Percentiles rank a stretch among this genome's conserved stretches.
These are phyloP conservation scores for Lachancea mirantina DNA, from an alignment of 805 yeast species.

Conservation along the genomic window DNA sequence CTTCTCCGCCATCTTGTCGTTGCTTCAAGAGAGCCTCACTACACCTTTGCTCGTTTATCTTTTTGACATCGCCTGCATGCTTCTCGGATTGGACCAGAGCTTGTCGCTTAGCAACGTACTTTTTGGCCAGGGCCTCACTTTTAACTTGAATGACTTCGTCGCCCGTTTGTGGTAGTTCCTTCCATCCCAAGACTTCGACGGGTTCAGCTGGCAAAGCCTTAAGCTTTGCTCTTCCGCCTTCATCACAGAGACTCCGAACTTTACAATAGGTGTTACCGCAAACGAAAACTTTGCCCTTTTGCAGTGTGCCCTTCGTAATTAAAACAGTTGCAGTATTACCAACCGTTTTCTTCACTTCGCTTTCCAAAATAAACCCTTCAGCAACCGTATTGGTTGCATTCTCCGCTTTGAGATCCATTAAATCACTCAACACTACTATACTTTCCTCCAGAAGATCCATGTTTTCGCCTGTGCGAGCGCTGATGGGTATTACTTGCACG, in stretches of 20 bases:
- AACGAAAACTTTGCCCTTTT: slow-evolving; percentile 64
- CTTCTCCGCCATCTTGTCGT: slow-evolving; percentile 45
- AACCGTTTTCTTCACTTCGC: slow-evolving; percentile 70
- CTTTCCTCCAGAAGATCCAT: slow-evolving; percentile 89
- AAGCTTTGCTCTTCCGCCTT: slow-evolving; percentile 54
- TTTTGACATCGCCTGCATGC: slow-evolving; percentile 59
- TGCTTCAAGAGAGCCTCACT: slow-evolving; percentile 44
- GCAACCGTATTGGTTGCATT: slow-evolving; percentile 35
- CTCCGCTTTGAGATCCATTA: slow-evolving; percentile 67
- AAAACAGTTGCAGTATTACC: slow-evolving; percentile 84
- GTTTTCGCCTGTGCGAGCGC: slow-evolving; percentile 84
- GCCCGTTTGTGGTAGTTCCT: slow-evolving; percentile 85
- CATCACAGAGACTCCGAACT: slow-evolving; percentile 72
- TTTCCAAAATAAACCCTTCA: slow-evolving; percentile 89
- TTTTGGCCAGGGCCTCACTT: slow-evolving; percentile 66
- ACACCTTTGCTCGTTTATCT: slow-evolving; percentile 60
- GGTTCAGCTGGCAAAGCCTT: slow-evolving; percentile 83
- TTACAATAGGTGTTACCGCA: slow-evolving; percentile 86
- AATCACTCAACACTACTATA: slow-evolving; percentile 74
- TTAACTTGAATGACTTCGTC: slow-evolving; percentile 73
- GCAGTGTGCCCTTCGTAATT: slow-evolving; percentile 70
- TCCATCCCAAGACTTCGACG: slow-evolving; percentile 92
- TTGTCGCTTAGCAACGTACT: slow-evolving; percentile 59
- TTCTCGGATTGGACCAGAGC: slow-evolving; percentile 51
- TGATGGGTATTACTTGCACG: slow-evolving; percentile 77